Evolutionary conservation across 129 eudicot genomes (phyloP), one percentile per base, ranked within the genome.

Genomic region (Chrysanthemum seticuspe): DNA sequence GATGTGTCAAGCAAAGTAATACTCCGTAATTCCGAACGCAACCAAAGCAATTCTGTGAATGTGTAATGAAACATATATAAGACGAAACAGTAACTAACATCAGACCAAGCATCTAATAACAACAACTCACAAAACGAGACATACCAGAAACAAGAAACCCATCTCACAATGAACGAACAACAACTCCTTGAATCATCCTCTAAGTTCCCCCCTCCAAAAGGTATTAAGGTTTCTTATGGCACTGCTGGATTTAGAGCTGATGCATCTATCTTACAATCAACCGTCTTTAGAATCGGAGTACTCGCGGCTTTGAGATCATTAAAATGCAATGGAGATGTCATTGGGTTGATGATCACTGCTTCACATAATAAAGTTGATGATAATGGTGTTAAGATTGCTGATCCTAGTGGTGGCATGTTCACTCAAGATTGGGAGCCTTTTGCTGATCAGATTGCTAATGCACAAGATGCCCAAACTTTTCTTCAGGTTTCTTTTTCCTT

Each of bases 311-410:
- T 93, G 18, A 75, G 98, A 72, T 87, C 98, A 0, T 57, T 93
- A 36, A 85, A 89, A 65, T 36, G 45, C 45, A 85, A 87, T 13
- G 75, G 78, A 27, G 65, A 88, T 1, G 87, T 76, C 40, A 85
- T 84, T 21, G 98, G 96, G 2, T 79, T 93, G 75, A 85, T 93
- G 98, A 89, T 93, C 87, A 93, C 98, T 14, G 98, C 98, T 65
- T 93, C 98, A 13, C 98, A 93, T 66, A 93, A 93, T 56, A 56
- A 89, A 61, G 90, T 82, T 10, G 78, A 86, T 12, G 96, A 93
- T 70, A 89, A 93, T 60, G 98, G 98, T 6, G 83, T 93, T 84
- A 93, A 93, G 62, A 76, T 93, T 25, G 92, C 96, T 40, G 98
- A 93, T 64, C 95, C 95, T 0, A 74, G 78, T 4, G 98, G 98